Percentiles rank a stretch among this genome's conserved stretches.
These are phyloP conservation scores for Penstemon davidsonii DNA, from an alignment of 257 asterid genomes.

Conservation along the genomic window DNA sequence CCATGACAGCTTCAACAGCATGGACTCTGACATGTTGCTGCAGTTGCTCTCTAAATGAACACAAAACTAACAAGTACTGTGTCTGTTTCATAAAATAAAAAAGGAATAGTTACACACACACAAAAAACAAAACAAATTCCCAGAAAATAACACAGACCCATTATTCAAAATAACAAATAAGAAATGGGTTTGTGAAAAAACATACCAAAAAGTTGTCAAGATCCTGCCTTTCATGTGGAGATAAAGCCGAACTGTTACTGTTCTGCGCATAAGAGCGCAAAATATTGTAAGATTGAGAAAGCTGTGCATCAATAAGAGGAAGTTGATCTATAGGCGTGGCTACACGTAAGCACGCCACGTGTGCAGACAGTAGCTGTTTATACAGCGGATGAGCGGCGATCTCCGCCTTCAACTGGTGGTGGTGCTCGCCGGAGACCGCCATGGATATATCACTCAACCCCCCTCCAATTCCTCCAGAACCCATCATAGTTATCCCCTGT, in stretches of 20 bases:
- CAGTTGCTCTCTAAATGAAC: slow-evolving; percentile 91
- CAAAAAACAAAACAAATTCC: neutral
- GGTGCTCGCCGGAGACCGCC: slow-evolving; percentile 36
- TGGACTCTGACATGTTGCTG: slow-evolving; percentile 98
- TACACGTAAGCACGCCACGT: slow-evolving; percentile 90
- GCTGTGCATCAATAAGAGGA: slow-evolving; percentile 86
- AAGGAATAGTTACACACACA: neutral
- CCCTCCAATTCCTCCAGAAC: slow-evolving; percentile 33
- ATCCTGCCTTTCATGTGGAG: slow-evolving; percentile 71
- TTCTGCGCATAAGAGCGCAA: slow-evolving; percentile 70
- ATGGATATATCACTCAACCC: slow-evolving; percentile 9
- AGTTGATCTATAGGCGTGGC: slow-evolving; percentile 98
- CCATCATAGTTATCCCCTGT: slow-evolving; percentile 40
- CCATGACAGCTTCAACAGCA: slow-evolving; percentile 99
- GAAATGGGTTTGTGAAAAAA: neutral
- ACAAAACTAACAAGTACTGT: slow-evolving; percentile 80
- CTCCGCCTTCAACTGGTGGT: slow-evolving; percentile 73
- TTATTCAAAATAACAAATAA: neutral
- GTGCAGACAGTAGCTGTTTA: slow-evolving; percentile 89
- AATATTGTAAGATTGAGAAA: slow-evolving; percentile 69
- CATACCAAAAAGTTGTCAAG: slow-evolving; percentile 89
- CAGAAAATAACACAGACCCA: neutral
- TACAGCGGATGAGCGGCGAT: slow-evolving; percentile 78
- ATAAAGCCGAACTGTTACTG: slow-evolving; percentile 32
- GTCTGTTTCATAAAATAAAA: slow-evolving; percentile 45